Base-by-base conservation (phyloP, 768 basidiomycete genomes). In the Sarcomyxa edulis region DNA sequence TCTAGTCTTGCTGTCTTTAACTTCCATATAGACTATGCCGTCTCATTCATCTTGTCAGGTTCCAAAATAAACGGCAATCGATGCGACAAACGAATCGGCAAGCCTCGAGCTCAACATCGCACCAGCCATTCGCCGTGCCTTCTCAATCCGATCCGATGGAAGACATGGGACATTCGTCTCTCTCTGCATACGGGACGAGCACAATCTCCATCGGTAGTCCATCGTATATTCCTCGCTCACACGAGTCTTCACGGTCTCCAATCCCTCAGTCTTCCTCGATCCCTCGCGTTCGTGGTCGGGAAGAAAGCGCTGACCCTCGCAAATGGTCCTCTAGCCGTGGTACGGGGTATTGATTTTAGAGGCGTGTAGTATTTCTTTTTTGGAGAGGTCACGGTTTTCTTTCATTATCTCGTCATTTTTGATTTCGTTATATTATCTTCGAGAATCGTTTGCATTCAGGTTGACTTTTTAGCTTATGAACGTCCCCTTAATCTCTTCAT, bases 61-160 rank as follows among this genome's bases (percentile, higher is more conserved):
- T 89, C 66, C 86, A 89, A 63, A 89, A 89, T 54, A 88, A 88
- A 61, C 68, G 86, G 40, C 86, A 89, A 54, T 81, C 84, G 6
- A 84, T 83, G 81, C 70, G 84, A 37, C 84, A 87, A 58, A 83
- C 81, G 9, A 79, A 77, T 47, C 76, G 82, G 40, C 82, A 85
- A 58, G 64, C 78, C 5, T 69, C 71, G 35, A 59, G 62, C 26
- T 59, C 67, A 23, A 56, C 58, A 27, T 52, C 69, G 21, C 78
- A 78, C 45, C 75, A 73, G 27, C 51, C 74, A 5, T 78, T 73
- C 54, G 55, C 68, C 18, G 57, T 72, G 45, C 40, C 65, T 4
- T 48, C 65, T 31, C 65, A 60, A 48, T 60, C 58, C 18, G 58
- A 64, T 25, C 47, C 56, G 21, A 49, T 62, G 39, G 71, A 72